These are phyloP conservation scores for Arthrobotrys entomopaga DNA, from an alignment of 2,329 filamentous ascomycete genomes.

Conservation along the genomic window DNA sequence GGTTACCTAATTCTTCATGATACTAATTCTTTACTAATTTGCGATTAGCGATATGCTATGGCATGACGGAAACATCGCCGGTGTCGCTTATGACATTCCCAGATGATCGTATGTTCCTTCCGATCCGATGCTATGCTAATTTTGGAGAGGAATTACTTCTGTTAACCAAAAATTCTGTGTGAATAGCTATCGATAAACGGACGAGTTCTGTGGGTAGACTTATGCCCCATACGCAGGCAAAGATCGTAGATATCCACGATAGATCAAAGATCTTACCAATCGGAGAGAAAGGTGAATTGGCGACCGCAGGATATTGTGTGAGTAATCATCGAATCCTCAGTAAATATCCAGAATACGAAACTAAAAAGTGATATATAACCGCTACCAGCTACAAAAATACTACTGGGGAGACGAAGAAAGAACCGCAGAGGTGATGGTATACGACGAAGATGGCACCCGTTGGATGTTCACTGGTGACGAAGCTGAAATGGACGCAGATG, in stretches of 20 bases:
- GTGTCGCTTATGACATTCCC: conserved; percentile 82
- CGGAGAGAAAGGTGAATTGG: conserved; percentile 79
- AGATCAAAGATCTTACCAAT: conserved; percentile 70
- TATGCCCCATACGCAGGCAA: conserved; percentile 83
- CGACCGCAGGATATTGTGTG: conserved; percentile 86
- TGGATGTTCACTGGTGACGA: conserved; percentile 98
- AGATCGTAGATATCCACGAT: conserved; percentile 79
- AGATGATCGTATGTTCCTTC: conserved; percentile 73
- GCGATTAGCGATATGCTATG: conserved; percentile 85
- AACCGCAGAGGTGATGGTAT: conserved; percentile 75
- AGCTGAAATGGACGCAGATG: conserved; percentile 81
- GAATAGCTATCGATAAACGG: conserved; percentile 66
- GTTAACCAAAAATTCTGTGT: background rate
- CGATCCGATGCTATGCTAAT: background rate
- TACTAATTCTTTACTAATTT: no score
- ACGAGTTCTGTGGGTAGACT: conserved; percentile 80
- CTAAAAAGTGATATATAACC: background rate
- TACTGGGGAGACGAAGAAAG: conserved; percentile 81
- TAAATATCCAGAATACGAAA: background rate
- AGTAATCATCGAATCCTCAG: conserved; percentile 61
- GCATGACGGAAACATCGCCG: conserved; percentile 90
- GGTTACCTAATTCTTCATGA: no score
- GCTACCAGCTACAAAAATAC: conserved; percentile 68
- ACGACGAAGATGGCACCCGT: conserved; percentile 68
- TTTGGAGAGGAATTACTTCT: background rate